A percentile compares a stretch with the other conserved stretches of the same genome.
These are phyloP conservation scores for Solanum pinnatisectum DNA, from an alignment of 257 asterid genomes.

Conservation along the genomic window DNA sequence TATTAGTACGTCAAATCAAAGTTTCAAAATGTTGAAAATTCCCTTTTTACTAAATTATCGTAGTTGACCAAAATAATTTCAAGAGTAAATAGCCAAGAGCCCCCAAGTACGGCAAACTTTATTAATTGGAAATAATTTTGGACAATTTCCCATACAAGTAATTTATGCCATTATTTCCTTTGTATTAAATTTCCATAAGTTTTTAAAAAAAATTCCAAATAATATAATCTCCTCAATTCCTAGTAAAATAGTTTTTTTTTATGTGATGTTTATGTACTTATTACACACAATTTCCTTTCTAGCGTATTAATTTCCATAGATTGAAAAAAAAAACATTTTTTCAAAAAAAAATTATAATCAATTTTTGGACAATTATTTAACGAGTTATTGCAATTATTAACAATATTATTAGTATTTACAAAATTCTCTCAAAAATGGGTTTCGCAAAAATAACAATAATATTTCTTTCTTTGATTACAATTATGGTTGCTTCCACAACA, in stretches of 20 bases:
- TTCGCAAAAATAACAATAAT: not conserved
- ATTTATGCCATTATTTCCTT: too few species aligned
- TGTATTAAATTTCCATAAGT: too few species aligned
- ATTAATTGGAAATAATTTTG: not conserved
- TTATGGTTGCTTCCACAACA: not conserved
- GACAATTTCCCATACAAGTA: too few species aligned
- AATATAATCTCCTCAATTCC: too few species aligned
- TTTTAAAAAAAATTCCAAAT: too few species aligned
- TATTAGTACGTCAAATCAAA: not conserved
- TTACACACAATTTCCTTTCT: not conserved
- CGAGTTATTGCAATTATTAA: too few species aligned
- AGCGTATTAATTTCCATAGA: too few species aligned
- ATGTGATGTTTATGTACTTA: not conserved
- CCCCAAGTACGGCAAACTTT: not conserved
- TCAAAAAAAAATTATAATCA: too few species aligned
- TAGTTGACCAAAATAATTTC: not conserved
- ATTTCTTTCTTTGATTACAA: not conserved
- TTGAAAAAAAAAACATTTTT: too few species aligned
- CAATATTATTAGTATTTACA: not conserved
- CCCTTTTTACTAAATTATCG: not conserved
- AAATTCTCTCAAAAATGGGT: not conserved
- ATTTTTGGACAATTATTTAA: too few species aligned
- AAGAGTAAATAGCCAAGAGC: not conserved
- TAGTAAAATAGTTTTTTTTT: too few species aligned
- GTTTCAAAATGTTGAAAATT: not conserved